Percentiles rank a stretch among this genome's conserved stretches.
phyloP scores from a whole-genome alignment of 176 grass and related monocot species.

The Urochloa ruziziensis region DNA sequence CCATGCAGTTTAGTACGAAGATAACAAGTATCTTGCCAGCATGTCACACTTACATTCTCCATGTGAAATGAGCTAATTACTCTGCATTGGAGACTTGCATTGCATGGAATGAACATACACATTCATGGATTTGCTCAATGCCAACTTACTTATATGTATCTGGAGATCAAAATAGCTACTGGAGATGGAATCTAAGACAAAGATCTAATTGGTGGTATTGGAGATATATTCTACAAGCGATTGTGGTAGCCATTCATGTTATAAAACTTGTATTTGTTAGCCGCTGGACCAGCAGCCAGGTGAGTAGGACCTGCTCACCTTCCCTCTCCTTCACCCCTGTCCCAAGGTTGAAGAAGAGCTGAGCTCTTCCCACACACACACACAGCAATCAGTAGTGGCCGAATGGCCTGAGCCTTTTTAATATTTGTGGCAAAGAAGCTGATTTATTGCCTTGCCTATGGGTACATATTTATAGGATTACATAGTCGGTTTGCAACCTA shows the following conservation, averaged over 20 bases:
- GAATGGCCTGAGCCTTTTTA: too few species aligned
- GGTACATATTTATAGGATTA: too few species aligned
- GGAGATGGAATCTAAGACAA: not conserved
- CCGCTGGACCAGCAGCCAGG: too few species aligned
- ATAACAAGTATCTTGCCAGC: not conserved
- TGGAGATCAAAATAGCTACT: conserved; percentile 7
- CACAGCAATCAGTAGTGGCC: too few species aligned
- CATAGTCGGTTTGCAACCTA: too few species aligned
- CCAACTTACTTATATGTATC: not conserved
- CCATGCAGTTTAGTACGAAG: not conserved
- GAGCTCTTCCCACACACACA: too few species aligned
- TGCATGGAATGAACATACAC: conserved; percentile 24
- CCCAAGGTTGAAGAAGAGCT: too few species aligned
- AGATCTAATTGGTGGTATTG: not conserved
- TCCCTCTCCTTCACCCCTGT: too few species aligned
- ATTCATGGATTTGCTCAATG: not conserved
- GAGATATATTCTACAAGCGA: conserved; percentile 10
- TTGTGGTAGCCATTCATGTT: not conserved
- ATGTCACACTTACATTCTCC: conserved; percentile 4
- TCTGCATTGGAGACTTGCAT: not conserved
- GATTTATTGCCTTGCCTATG: too few species aligned
- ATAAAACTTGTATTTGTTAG: conserved; percentile 11
- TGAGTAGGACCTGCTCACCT: too few species aligned
- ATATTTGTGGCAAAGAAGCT: too few species aligned
- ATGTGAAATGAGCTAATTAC: not conserved